Evolutionary conservation across 1,284 basidiomycete genomes (phyloP), one percentile per base, ranked within the genome.

Genomic region (Fistulina hepatica): DNA sequence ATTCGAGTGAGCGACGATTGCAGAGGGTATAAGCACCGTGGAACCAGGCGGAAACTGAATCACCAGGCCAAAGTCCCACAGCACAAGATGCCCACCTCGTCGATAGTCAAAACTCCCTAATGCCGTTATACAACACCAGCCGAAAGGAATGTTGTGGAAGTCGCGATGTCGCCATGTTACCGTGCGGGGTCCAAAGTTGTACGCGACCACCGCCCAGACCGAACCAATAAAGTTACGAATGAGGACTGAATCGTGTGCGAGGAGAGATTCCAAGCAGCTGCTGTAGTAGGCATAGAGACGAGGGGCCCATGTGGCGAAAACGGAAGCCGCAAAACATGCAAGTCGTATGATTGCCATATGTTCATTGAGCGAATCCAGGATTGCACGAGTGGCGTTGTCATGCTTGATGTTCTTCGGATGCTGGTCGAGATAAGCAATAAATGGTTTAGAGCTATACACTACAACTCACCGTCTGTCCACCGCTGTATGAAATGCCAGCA

Each of bases 141-240:
- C 42, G 10, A 28, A 24, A 2, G 27, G 12, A 1, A 33, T 8
- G 20, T 43, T 43, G 20, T 23, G 21, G 25, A 21, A 0, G 33
- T 33, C 6, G 35, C 32, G 1, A 33, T 30, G 24, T 10, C 25
- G 13, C 34, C 36, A n/a, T 6, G 25, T n/a, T 1, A 24, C 34
- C 5, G 37, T 39, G 13, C 28, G 27, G 4, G 33, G 41, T n/a
- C 41, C 41, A 36, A 47, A 41, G 19, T 48, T 48, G 41, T 44
- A 38, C 2, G 41, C 40, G 3, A 32, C 34, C 12, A 27, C 17
- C 3, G 33, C 21, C 20, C 24, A 48, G 11, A 46, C 35, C 15
- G 36, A 39, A 28, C 34, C 17, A 3, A 11, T 9, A 33, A 45
- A 48, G 36, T 37, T 48, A 25, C 36, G 39, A 10, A 12, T 12